Base-by-base conservation (phyloP, 495 filamentous ascomycete species). In the Aspergillus panamensis region DNA sequence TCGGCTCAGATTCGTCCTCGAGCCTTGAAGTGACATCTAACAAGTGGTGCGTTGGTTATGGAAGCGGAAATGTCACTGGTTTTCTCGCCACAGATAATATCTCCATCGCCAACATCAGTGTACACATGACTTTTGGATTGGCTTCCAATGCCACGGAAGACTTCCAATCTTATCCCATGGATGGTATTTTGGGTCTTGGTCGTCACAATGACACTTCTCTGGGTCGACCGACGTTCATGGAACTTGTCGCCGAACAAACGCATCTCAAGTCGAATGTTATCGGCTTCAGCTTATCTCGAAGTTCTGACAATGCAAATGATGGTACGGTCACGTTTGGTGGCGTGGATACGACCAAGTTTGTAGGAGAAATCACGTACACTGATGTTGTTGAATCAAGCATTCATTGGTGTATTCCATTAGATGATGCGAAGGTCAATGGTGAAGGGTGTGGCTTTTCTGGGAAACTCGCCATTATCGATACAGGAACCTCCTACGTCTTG, bases 121-220 rank as follows among this genome's bases (percentile, higher is more conserved):
- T 88, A 16, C 65, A 75, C 0, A 71, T 90, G 59, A 72, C 79
- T 8, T 89, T 96, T 67, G 91, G 91, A 5, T 62, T 89, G 58
- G 88, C 84, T 14, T 83, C 78, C 39, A 73, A 79, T 19, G 86
- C 86, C 13, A 85, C 85, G 5, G 68, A 82, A 49, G 82, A 91
- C 48, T 93, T 96, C 69, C 58, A 71, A 30, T 79, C 78, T 59
- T 94, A 91, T 63, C 86, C 90, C 16, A 87, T 94, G 61, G 91
- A 96, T 65, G 91, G 91, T n/a, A 94, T 96, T 48, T 70, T 95
- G 6, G 91, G 89, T 7, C 72, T 95, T n/a, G 85, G 85, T 8
- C 84, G 72, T 62, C 74, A 70, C 51, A 72, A 58, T 63, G 74
- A 63, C 37, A 70, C 57, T 35, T 69, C 68, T 7, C 76, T 76